Percentiles rank a stretch among this genome's conserved stretches.
Evolutionary conservation across 352 stramenopile genomes (phyloP).

Genomic region (Phytophthora palmivora): DNA sequence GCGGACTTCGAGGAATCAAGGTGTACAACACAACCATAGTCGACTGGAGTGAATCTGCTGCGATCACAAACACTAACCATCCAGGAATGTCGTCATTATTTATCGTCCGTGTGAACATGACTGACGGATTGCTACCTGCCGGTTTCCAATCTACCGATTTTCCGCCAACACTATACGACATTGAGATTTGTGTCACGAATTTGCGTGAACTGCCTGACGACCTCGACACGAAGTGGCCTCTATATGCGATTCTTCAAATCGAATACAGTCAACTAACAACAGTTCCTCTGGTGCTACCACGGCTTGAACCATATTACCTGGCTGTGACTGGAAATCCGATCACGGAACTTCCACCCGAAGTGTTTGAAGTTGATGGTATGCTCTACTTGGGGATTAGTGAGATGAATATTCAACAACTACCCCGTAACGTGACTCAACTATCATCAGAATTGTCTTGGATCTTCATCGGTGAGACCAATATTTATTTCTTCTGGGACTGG

Average conservation of each 20-base stretch:
- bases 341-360: conserved; percentile 10
- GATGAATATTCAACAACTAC: conserved; percentile 18
- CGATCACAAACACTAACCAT: conserved; percentile 26
- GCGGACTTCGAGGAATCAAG: conserved; percentile 38
- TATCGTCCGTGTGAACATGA: conserved; percentile 44
- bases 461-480: conserved; percentile 12
- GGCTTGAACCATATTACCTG: conserved; percentile 22
- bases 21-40: conserved; percentile 48
- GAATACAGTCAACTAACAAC: conserved; percentile 26
- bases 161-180: conserved; percentile 31
- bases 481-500: conserved; percentile 24
- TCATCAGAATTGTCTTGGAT: conserved; percentile 1
- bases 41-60: conserved; percentile 33
- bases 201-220: conserved; percentile 33
- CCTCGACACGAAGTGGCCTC: conserved; percentile 40
- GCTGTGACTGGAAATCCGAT: conserved; percentile 36
- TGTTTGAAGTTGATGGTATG: conserved; percentile 24
- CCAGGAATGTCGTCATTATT: conserved; percentile 33
- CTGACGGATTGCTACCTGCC: conserved; percentile 32
- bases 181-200: conserved; percentile 50
- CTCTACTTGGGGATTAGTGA: conserved; percentile 11
- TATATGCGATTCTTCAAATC: conserved; percentile 13
- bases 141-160: conserved; percentile 44
- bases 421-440: conserved; percentile 13
- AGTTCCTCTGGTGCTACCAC: conserved; percentile 20